Evolutionary conservation across 23 red algal species (phyloP), one percentile per base, ranked within the genome.

Genomic region (Gracilaria domingensis): DNA sequence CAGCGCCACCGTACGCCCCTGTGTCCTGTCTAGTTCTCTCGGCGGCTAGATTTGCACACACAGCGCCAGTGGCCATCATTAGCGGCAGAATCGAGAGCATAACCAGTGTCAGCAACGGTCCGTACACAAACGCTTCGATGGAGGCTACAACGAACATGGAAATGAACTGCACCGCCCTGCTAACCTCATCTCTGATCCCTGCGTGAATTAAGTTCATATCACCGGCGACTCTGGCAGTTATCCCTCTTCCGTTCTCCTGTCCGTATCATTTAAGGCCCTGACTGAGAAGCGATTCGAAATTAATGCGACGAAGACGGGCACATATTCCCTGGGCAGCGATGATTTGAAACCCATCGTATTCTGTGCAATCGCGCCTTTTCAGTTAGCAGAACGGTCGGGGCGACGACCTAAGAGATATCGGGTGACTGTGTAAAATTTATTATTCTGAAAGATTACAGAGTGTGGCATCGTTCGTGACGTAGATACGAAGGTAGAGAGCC

Each of bases 1-100:
- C 97, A 51, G 94, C 94, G 45, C 45, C 47, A 45, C 91, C 93
- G 60, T 99, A 99, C 20, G 97, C 97, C 33, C 89, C 91, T 24
- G 81, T 70, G 42, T 91, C 90, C 11, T 95, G 74, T 35, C 82
- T 74, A 8, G 84, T 95, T 30, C 74, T 66, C 36, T 85, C 94
- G 48, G 93, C 76, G 30, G 92, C 77, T 26, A 93, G 39, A 29
- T 95, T 99, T 26, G 94, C 94, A 61, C 90, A 94, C 33, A 92
- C 66, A 25, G 81, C 94, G 30, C 94, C 97, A 18, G 78, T 51
- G 14, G 91, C 40, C 11, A 86, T 90, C 34, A 99, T 79, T 35
- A 96, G 45, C 33, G 94, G 94, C 17, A 91, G 48, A 75, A 94
- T 37, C 11, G 86, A 76, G 12, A 99, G 81, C 18, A 99, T 64